A percentile compares a stretch with the other conserved stretches of the same genome.
phyloP scores from a whole-genome alignment of 108 stramenopile genomes.

The Tribonema minus region DNA sequence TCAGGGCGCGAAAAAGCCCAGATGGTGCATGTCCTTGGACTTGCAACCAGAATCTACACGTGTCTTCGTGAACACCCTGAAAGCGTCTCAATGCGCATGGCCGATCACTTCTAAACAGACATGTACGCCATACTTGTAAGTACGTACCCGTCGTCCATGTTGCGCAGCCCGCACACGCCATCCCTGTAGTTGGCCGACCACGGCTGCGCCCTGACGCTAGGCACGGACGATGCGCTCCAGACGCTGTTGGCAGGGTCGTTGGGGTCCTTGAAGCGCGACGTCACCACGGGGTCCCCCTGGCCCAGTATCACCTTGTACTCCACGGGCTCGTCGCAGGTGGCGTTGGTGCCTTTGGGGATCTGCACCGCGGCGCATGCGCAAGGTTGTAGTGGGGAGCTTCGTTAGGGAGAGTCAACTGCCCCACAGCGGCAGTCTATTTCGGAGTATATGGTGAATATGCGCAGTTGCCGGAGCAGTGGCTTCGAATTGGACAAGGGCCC shows the following conservation, averaged over 20 bases:
- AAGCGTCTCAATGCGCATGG: too few relatives aligned
- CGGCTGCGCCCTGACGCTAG: slow-evolving; percentile 67
- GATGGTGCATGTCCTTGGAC: too few relatives aligned
- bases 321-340: slow-evolving; percentile 64
- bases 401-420: too few relatives aligned
- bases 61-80: too few relatives aligned
- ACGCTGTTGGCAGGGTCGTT: slow-evolving; percentile 59
- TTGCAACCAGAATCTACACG: too few relatives aligned
- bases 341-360: too few relatives aligned
- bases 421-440: too few relatives aligned
- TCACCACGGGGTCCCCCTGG: slow-evolving; percentile 60
- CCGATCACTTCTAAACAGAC: too few relatives aligned
- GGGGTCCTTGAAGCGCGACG: slow-evolving; percentile 70
- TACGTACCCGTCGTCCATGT: slow-evolving; percentile 60
- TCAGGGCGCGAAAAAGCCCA: too few relatives aligned
- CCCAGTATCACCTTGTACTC: slow-evolving; percentile 69
- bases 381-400: slow-evolving; percentile 47
- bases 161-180: slow-evolving; percentile 67
- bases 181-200: slow-evolving; percentile 73
- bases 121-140: background rate
- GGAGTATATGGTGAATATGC: too few relatives aligned
- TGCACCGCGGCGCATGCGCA: background rate
- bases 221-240: slow-evolving; percentile 73
- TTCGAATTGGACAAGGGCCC: too few relatives aligned
- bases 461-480: too few relatives aligned